Evolutionary conservation across 805 yeast species (phyloP).

Genomic region (Tetrapisispora nanseiensis): DNA sequence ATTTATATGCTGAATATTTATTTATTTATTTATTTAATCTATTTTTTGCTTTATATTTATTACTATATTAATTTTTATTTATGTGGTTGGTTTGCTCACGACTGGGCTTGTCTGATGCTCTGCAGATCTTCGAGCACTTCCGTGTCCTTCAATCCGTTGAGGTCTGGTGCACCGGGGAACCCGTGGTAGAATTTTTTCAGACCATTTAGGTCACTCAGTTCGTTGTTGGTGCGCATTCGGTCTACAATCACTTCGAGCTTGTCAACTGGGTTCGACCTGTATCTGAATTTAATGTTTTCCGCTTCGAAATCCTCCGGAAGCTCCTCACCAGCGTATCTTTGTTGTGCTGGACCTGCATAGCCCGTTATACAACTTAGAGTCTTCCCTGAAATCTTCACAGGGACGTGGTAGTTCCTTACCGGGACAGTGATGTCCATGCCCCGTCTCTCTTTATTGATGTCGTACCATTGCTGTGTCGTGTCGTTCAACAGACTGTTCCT

Average conservation of each 20-base stretch:
- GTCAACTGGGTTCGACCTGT: slow-evolving; percentile 33
- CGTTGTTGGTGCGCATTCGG: slow-evolving; percentile 55
- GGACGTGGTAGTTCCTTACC: slow-evolving; percentile 42
- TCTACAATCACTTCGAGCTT: slow-evolving; percentile 47
- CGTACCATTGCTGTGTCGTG: slow-evolving; percentile 85
- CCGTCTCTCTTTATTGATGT: slow-evolving; percentile 79
- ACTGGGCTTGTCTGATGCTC: slow-evolving; percentile 1
- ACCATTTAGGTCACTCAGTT: slow-evolving; percentile 63
- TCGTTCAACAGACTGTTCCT: slow-evolving; percentile 55
- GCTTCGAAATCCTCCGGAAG: slow-evolving; percentile 29
- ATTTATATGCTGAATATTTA: too few species aligned
- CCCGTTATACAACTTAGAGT: slow-evolving; percentile 31
- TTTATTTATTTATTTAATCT: too few species aligned
- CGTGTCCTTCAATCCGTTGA: slow-evolving; percentile 54
- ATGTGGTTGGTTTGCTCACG: not conserved
- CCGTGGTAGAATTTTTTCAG: slow-evolving; percentile 52
- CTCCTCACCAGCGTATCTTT: slow-evolving; percentile 24
- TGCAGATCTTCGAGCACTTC: slow-evolving; percentile 67
- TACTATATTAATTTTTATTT: too few species aligned
- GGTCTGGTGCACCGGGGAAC: slow-evolving; percentile 72
- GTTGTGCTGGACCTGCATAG: slow-evolving; percentile 30
- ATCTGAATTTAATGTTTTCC: slow-evolving; percentile 37
- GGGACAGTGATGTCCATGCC: slow-evolving; percentile 50
- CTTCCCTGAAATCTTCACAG: slow-evolving; percentile 25
- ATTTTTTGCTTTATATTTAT: too few species aligned